Percentiles rank a stretch among this genome's conserved stretches.
These are phyloP conservation scores for Aureobasidium sp. DNA, from an alignment of 2,329 filamentous ascomycete genomes.

Conservation along the genomic window DNA sequence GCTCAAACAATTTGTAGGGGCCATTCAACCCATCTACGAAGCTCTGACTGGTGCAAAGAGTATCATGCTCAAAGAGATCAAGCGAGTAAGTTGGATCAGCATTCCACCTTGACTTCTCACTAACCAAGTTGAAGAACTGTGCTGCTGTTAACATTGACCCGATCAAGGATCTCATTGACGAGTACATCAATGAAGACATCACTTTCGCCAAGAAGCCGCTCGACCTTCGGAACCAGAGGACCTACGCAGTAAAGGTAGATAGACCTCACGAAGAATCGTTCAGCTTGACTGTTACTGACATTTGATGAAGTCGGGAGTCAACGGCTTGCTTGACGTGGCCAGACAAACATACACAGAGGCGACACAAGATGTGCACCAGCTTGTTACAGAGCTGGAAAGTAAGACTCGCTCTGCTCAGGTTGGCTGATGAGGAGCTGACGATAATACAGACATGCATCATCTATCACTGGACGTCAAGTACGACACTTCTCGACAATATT, in stretches of 20 bases:
- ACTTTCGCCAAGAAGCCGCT: slow-evolving; percentile 70
- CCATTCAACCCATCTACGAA: slow-evolving; percentile 60
- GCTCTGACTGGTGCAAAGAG: slow-evolving; percentile 60
- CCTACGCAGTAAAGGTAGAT: slow-evolving; percentile 72
- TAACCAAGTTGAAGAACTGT: slow-evolving; percentile 49
- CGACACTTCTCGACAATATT: slow-evolving; percentile 73
- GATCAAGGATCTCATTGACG: slow-evolving; percentile 58
- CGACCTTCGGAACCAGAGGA: slow-evolving; percentile 81
- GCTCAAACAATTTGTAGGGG: slow-evolving; percentile 72
- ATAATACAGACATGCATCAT: slow-evolving; percentile 42
- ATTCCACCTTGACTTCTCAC: background rate
- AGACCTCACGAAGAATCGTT: background rate
- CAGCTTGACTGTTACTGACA: background rate
- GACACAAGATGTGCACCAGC: slow-evolving; percentile 66
- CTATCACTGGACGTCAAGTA: slow-evolving; percentile 63
- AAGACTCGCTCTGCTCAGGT: slow-evolving; percentile 23
- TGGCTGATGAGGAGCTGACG: background rate
- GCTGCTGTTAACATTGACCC: slow-evolving; percentile 53
- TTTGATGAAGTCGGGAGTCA: slow-evolving; percentile 59
- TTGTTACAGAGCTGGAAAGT: slow-evolving; percentile 63
- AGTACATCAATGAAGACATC: slow-evolving; percentile 73
- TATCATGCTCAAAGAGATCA: slow-evolving; percentile 59
- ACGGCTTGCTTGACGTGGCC: slow-evolving; percentile 80
- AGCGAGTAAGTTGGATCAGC: slow-evolving; percentile 35
- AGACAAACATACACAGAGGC: slow-evolving; percentile 85